Evolutionary conservation across 1,284 basidiomycete genomes (phyloP), one percentile per base, ranked within the genome.

Genomic region (Trichosporon sp.): DNA sequence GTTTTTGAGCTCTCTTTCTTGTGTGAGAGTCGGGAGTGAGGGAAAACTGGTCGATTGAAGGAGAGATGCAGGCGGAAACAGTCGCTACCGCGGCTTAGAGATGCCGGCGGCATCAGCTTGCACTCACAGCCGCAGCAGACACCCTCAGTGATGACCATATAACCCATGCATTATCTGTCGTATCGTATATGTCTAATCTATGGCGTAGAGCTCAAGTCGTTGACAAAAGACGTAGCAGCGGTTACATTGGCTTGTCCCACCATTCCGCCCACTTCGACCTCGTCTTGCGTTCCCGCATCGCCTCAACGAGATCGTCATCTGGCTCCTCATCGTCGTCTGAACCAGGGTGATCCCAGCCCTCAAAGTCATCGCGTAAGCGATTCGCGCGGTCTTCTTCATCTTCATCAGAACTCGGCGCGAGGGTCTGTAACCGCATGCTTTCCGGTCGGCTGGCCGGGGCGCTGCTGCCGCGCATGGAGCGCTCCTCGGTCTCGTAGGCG

Each of bases 321-420:
- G 32, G 58, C 32, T 70, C 69, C 19, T 37, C 34, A 37, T 69
- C 69, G 27, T 64, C 46, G 29, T 63, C 59, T 25, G 32, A 34
- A 14, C 61, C 60, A 16, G 56, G 62, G 3, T 6, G 5, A 64
- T 75, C 71, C 74, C 74, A 79, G 2, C 75, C 77, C 63, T 79
- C 77, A 65, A 77, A 77, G 46, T 76, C 74, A 64, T 78, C 74
- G 33, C 72, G 63, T 23, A 69, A 56, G 34, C 73, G 69, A 8
- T 67, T 62, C 13, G 63, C 63, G 37, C 70, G 65, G n/a, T 77
- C 75, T n/a, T 72, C 74, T 16, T 65, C 64, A 8, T 70, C 68
- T n/a, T 61, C 59, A 11, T 58, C 44, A 14, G 60, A 57, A 23
- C 31, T 32, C 11, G 57, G 37, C 49, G 16, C 61, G 54, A 27